Percentiles rank a stretch among this genome's conserved stretches.
These are phyloP conservation scores for Chaetomium fimeti DNA, from an alignment of 495 filamentous ascomycete genomes.

Conservation along the genomic window DNA sequence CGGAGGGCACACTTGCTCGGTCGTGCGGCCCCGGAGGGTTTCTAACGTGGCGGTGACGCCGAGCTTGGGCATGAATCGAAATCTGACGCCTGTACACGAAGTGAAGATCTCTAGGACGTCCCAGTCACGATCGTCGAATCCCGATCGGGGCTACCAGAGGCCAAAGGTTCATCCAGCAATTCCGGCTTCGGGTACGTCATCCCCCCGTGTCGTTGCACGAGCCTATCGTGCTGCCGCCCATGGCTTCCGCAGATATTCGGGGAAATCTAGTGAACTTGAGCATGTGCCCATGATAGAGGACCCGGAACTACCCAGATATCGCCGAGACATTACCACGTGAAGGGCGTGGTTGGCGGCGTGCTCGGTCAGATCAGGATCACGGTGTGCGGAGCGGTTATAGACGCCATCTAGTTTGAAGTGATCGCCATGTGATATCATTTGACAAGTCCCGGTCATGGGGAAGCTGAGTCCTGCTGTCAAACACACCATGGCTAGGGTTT, in stretches of 20 bases:
- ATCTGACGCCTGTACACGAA: background rate
- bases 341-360: no score
- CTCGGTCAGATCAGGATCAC: background rate
- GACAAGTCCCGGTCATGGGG: conserved; percentile 3
- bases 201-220: no score
- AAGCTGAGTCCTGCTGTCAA: background rate
- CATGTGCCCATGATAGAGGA: no score
- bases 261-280: no score
- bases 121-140: background rate
- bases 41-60: conserved; percentile 3
- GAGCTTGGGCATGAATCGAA: background rate
- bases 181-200: background rate
- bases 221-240: no score
- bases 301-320: no score
- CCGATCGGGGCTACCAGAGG: background rate
- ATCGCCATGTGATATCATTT: background rate
- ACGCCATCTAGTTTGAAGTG: background rate
- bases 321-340: no score
- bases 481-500: background rate
- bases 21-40: background rate
- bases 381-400: background rate
- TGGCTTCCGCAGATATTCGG: no score
- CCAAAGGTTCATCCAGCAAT: background rate
- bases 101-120: background rate
- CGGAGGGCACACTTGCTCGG: background rate